Base-by-base conservation (phyloP, 1,284 basidiomycete genomes). In the Pascua guehoae region DNA sequence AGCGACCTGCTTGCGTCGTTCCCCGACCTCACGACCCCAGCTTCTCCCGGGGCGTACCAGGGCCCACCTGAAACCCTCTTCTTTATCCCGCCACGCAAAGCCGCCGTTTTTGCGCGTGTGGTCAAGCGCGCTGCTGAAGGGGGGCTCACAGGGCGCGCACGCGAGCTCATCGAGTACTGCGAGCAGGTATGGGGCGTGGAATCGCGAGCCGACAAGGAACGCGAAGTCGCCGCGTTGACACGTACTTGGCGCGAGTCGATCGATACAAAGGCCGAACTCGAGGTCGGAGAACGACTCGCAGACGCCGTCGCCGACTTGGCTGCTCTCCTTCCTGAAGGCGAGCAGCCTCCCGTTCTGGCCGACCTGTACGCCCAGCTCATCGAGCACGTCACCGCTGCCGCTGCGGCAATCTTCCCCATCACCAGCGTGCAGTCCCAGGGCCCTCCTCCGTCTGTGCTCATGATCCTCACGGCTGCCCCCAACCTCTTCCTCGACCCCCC, bases 121-220 rank as follows among this genome's bases (percentile, higher is more conserved):
- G 53, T 56, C 4, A 47, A 53, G 5, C 58, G 63, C n/a, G 60
- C 61, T 1, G 53, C 49, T n/a, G 66, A 68, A 44, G 55, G 57
- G 2, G 64, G 63, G 0, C 60, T 62, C 32, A 58, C 49, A 10
- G 47, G 62, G 8, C 55, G 61, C n/a, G 68, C 68, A 1, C 36
- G 63, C 5, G 70, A 71, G 49, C 58, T 78, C n/a, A 54, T 76
- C 5, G 69, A 72, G n/a, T 57, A 62, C 14, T 76, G 75, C 49
- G 60, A 69, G 24, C 64, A 68, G 14, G 58, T 76, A 5, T 78
- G 76, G 76, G 70, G 67, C 2, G 66, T 75, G 14, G 60, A 66
- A 17, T 62, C 62, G 37, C 46, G 63, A 3, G 55, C 62, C 0
- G 72, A 74, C 47, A 66, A 67, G 51, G 68, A 74, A 50, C 60